Base-by-base conservation (phyloP, 2,329 filamentous ascomycete genomes). In the Neonectria coccinea region DNA sequence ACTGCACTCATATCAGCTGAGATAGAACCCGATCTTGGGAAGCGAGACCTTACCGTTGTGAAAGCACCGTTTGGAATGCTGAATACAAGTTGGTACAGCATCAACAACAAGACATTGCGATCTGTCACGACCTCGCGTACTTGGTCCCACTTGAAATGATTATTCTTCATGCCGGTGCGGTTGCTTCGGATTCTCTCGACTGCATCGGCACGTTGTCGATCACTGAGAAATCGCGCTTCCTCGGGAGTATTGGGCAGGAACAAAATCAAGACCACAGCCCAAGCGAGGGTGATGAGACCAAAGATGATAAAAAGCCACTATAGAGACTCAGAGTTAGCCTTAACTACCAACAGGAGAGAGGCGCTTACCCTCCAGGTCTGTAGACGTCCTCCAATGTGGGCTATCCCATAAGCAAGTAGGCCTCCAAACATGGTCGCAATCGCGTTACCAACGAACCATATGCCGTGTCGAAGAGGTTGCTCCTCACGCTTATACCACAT, bases 401-500 rank as follows among this genome's bases (percentile, higher is more conserved):
- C 67, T 1, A 72, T 73, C 0, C 68, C 70, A 4, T 73, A 72
- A 0, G 70, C 68, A 2, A 73, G 25, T 1, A 72, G 14, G 1
- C 70, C 70, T 5, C 70, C 70, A 44, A 72, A 62, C 5, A 65
- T 64, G 2, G 70, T 73, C 0, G 70, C 70, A 4, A 71, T 70
- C 0, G 70, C 57, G 27, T 72, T 72, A 0, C 70, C 70, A 5
- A 71, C n/a, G 11, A 72, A 73, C 70, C 68, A 72, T 3, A 71
- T 67, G 3, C 70, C 70, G 4, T 72, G 70, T 20, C 70, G 45
- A 9, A 73, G 67, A 11, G 70, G 70, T 3, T 72, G 68, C 2
- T 72, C 70, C 3, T 73, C 70, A 0, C 70, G 67, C 1, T 55
- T 70, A 2, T 72, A 72, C 70, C 70, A 72, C 70, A 72, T 72